phyloP scores from a whole-genome alignment of 2,329 filamentous ascomycete genomes.

The Clonostachys solani region DNA sequence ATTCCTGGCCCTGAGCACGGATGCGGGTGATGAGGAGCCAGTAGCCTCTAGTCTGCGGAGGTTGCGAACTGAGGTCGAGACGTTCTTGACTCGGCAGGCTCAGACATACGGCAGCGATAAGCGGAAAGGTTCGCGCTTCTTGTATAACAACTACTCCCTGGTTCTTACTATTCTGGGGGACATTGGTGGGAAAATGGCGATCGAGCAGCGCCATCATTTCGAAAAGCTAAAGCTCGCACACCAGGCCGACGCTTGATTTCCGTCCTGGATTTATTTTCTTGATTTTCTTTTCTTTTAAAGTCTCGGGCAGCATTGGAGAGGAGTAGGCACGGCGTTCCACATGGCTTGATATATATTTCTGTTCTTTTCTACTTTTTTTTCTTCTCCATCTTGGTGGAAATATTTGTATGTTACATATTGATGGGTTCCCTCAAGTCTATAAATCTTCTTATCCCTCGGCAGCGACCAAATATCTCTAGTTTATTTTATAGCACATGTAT shows the following conservation, averaged over 20 bases:
- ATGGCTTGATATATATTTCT: no score
- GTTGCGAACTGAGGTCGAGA: constrained; percentile 76
- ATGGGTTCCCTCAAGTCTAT: no score
- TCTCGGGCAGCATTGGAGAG: no score
- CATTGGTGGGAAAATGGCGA: constrained; percentile 65
- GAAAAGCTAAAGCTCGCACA: constrained; percentile 59
- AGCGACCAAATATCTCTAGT: no score
- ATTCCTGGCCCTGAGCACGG: constrained; percentile 77
- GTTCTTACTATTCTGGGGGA: constrained; percentile 90
- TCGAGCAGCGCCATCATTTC: constrained; percentile 74
- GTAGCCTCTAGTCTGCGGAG: constrained; percentile 76
- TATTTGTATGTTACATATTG: no score
- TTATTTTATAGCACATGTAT: no score
- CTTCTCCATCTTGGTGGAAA: no score
- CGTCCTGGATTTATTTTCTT: background rate
- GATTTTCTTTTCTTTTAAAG: no score
- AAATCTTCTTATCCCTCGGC: no score
- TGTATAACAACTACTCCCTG: constrained; percentile 95
- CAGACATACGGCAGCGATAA: constrained; percentile 60
- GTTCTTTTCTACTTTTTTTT: no score
- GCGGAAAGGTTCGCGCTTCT: constrained; percentile 78
- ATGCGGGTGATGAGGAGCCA: constrained; percentile 91
- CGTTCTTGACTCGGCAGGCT: constrained; percentile 69
- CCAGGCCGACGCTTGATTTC: constrained; percentile 33
- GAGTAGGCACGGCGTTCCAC: no score